A percentile compares a stretch with the other conserved stretches of the same genome.
Evolutionary conservation across 106 monocot species (phyloP).

Genomic region (Phalaenopsis aphrodite): DNA sequence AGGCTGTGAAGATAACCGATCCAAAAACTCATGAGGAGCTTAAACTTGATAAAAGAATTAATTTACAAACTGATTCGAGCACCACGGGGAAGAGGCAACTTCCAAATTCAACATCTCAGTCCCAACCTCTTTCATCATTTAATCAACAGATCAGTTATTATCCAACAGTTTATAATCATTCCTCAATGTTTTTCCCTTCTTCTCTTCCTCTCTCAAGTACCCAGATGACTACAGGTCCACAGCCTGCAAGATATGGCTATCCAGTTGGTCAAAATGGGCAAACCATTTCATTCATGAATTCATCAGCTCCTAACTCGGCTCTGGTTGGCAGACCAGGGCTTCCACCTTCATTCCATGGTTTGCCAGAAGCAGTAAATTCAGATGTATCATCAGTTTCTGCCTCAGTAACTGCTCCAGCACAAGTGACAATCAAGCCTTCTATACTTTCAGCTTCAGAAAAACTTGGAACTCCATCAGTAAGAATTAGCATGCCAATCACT

Average conservation of each 20-base stretch:
- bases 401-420: constrained; percentile 15
- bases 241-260: constrained; percentile 39
- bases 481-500: constrained; percentile 22
- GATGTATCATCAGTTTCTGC: constrained; percentile 20
- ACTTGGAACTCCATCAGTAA: constrained; percentile 20
- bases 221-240: constrained; percentile 42
- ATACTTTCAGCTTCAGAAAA: constrained; percentile 14
- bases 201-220: constrained; percentile 30
- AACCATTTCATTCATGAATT: constrained; percentile 31
- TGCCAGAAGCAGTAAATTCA: constrained; percentile 24
- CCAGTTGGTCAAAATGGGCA: constrained; percentile 44
- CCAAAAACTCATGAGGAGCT: constrained; percentile 35
- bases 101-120: constrained; percentile 17
- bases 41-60: constrained; percentile 24
- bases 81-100: constrained; percentile 10
- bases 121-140: constrained; percentile 17
- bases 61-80: constrained; percentile 11
- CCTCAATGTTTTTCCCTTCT: constrained; percentile 26
- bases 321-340: constrained; percentile 1
- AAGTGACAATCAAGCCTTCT: constrained; percentile 25
- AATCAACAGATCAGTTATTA: constrained; percentile 34
- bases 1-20: constrained; percentile 31
- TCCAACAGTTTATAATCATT: constrained; percentile 18
- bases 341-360: constrained; percentile 7
- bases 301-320: constrained; percentile 3